Conservation (phyloP, 2,329 filamentous ascomycete genomes). For the Pseudogymnoascus sp. region DNA sequence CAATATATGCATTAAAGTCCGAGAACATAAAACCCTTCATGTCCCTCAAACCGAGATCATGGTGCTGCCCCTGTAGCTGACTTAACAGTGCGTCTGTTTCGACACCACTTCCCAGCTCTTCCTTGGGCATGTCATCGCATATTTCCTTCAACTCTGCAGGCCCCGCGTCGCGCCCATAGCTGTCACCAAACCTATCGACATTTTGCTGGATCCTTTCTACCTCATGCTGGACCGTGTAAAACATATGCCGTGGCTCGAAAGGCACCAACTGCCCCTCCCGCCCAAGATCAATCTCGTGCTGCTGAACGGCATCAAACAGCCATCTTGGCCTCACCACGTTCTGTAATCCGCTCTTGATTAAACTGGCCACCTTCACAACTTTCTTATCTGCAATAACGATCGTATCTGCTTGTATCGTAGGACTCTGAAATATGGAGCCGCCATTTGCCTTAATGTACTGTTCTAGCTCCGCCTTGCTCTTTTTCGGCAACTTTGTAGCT, state of each 20-base stretch:
- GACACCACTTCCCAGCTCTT: constrained; percentile 36
- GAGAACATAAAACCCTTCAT: constrained; percentile 49
- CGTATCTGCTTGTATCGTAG: constrained; percentile 55
- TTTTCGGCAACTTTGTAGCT: constrained; percentile 61
- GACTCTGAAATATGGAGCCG: constrained; percentile 70
- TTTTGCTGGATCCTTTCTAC: constrained; percentile 51
- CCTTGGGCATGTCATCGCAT: constrained; percentile 45
- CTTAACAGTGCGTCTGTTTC: constrained; percentile 43
- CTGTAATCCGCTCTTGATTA: constrained; percentile 64
- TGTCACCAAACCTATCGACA: constrained; percentile 74
- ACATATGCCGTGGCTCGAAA: constrained; percentile 59
- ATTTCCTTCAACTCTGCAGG: constrained; percentile 55
- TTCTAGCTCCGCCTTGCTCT: constrained; percentile 73
- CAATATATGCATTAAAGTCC: constrained; percentile 36
- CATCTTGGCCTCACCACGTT: constrained; percentile 75
- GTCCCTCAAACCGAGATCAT: constrained; percentile 40
- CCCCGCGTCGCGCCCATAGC: constrained; percentile 66
- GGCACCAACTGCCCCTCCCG: constrained; percentile 53
- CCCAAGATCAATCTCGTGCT: constrained; percentile 44
- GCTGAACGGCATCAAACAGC: constrained; percentile 63
- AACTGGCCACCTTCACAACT: constrained; percentile 72
- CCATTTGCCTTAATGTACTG: constrained; percentile 76
- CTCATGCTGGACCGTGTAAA: constrained; percentile 57
- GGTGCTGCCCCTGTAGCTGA: constrained; percentile 51
- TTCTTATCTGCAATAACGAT: constrained; percentile 75